Percentiles rank a stretch among this genome's conserved stretches.
These are phyloP conservation scores for Vicia sativa DNA, from an alignment of 306 rosid species.

Conservation along the genomic window DNA sequence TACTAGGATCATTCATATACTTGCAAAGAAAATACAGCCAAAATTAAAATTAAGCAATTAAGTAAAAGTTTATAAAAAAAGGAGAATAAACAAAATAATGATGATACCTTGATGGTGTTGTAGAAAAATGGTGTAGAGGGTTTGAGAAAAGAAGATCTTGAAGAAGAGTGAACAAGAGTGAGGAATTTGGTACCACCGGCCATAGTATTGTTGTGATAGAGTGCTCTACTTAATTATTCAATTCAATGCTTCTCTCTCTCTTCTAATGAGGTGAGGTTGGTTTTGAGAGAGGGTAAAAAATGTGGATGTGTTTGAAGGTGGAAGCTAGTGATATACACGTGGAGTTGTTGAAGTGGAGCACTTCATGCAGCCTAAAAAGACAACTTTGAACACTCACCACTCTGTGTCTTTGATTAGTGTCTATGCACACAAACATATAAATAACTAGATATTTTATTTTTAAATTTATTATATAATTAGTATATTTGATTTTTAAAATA, in stretches of 20 bases:
- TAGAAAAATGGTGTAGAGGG: conserved; percentile 38
- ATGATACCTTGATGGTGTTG: conserved; percentile 47
- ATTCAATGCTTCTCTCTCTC: neutral
- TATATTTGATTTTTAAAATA: too few relatives aligned
- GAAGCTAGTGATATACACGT: conserved; percentile 36
- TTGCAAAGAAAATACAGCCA: neutral
- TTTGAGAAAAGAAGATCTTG: conserved; percentile 44
- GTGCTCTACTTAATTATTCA: neutral
- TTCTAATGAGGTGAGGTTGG: neutral
- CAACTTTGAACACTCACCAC: conserved; percentile 20
- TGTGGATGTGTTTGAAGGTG: conserved; percentile 35
- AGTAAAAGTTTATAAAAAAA: neutral
- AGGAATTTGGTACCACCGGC: conserved; percentile 32
- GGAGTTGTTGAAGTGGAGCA: conserved; percentile 11
- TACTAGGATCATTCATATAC: neutral
- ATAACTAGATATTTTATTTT: too few relatives aligned
- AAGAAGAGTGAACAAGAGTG: conserved; percentile 37
- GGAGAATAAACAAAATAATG: neutral
- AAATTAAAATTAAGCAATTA: neutral
- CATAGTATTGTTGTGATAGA: conserved; percentile 26
- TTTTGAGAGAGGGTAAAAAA: conserved; percentile 22
- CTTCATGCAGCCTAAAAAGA: conserved; percentile 33
- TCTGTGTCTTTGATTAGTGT: neutral
- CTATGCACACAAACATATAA: neutral
- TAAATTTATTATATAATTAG: too few relatives aligned